Evolutionary conservation across 805 yeast genomes (phyloP), one percentile per base, ranked within the genome.

Genomic region (Kuraishia piskuri): DNA sequence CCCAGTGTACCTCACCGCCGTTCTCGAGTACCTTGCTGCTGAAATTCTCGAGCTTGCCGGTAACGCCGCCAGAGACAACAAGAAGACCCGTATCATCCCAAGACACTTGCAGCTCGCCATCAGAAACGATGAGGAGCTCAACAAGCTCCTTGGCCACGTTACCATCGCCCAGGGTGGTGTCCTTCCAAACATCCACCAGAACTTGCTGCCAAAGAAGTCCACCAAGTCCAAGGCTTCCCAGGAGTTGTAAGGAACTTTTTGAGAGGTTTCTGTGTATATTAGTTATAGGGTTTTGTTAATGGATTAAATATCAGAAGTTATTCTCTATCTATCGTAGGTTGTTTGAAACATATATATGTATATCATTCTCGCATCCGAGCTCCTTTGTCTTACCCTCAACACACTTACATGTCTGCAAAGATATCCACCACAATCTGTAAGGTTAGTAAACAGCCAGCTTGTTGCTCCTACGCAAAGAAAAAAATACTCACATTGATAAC

Each of bases 101-200:
- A 92, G 97, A 83, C 97, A 91, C 77, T 78, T 91, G 67, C 97
- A 91, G 73, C 80, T 91, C 65, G 98, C 98, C 58, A 91, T 91
- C 67, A 89, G 98, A 77, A 96, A 96, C 68, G 98, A 92, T 72
- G 98, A 92, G 72, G 98, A 92, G 74, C 83, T 92, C 71, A 96
- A 91, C 76, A 85, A 90, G 59, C 80, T 92, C 67, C 87, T 92
- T 67, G 86, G 89, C 73, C 90, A 90, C 73, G 96, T 97, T 55
- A 92, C 97, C 55, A 92, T 92, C 68, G 97, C 97, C 46, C 90
- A 86, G 63, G 98, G 98, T 78, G 98, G 98, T 88, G 97, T 92
- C 66, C 83, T 91, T 75, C 97, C 97, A 79, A 89, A 90, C 85
- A 88, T 90, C 71, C 96, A 89, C 79, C 90, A 85, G 77, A 85